Evolutionary conservation across 2,329 filamentous ascomycete genomes (phyloP).

Genomic region (Diplodia intermedia): DNA sequence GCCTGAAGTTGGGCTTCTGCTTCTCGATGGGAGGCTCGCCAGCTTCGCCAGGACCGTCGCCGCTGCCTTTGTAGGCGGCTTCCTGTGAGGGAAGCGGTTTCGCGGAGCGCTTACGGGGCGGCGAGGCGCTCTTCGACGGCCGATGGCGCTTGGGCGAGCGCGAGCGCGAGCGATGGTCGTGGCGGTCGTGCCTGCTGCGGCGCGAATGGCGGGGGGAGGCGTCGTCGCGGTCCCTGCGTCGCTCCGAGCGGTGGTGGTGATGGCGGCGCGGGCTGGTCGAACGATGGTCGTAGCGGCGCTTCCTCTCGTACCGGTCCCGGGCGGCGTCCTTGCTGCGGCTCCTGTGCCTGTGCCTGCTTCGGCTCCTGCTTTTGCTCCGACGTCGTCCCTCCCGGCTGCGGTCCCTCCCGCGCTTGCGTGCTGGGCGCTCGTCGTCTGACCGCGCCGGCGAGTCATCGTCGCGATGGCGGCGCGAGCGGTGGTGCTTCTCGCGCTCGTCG

Average conservation of each 20-base stretch:
- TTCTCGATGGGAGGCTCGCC: slow-evolving; percentile 61
- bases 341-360: slow-evolving; percentile 31
- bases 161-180: slow-evolving; percentile 35
- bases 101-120: slow-evolving; percentile 52
- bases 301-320: slow-evolving; percentile 25
- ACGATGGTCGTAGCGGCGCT: slow-evolving; percentile 32
- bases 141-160: slow-evolving; percentile 45
- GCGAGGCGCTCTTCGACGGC: slow-evolving; percentile 42
- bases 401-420: slow-evolving; percentile 13
- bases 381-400: background rate
- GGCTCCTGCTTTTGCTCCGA: slow-evolving; percentile 34
- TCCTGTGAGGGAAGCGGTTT: slow-evolving; percentile 56
- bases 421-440: slow-evolving; percentile 8
- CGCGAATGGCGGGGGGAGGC: slow-evolving; percentile 26
- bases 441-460: slow-evolving; percentile 6
- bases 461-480: slow-evolving; percentile 13
- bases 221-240: slow-evolving; percentile 33
- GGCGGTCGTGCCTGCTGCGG: slow-evolving; percentile 35
- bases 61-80: slow-evolving; percentile 50
- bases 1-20: slow-evolving; percentile 86
- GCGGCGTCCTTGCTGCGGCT: slow-evolving; percentile 34
- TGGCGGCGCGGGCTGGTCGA: slow-evolving; percentile 42
- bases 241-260: slow-evolving; percentile 40
- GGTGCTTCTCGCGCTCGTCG: slow-evolving; percentile 35
- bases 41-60: slow-evolving; percentile 34